phyloP scores from a whole-genome alignment of 1,284 basidiomycete genomes.

The Cystobasidium slooffiae region DNA sequence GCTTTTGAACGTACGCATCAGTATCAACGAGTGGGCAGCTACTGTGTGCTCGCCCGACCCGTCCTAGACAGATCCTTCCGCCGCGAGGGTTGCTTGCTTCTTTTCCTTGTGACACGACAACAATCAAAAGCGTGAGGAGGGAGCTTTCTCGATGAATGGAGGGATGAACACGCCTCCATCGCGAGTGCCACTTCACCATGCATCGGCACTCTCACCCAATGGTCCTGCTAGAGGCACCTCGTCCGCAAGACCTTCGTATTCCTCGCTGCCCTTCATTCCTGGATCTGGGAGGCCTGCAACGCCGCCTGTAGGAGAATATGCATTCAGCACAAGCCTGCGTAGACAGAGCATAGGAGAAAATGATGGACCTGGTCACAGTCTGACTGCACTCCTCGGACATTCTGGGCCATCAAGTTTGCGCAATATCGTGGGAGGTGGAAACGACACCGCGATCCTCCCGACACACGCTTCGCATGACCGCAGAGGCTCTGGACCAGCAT shows the following conservation, averaged over 20 bases:
- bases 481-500: constrained; percentile 16
- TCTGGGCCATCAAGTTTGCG: constrained; percentile 15
- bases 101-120: neutral
- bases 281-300: constrained; percentile 23
- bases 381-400: constrained; percentile 5
- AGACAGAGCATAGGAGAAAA: constrained; percentile 38
- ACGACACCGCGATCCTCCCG: neutral
- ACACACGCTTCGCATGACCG: constrained; percentile 20
- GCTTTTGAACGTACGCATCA: no score
- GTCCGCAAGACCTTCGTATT: constrained; percentile 24
- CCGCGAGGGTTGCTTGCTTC: constrained; percentile 7
- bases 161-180: constrained; percentile 13
- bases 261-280: constrained; percentile 32
- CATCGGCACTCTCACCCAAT: constrained; percentile 10
- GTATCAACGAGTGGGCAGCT: no score
- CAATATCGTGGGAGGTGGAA: constrained; percentile 4
- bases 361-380: constrained; percentile 13
- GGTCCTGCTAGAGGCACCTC: neutral
- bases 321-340: constrained; percentile 43
- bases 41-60: no score
- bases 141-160: constrained; percentile 18
- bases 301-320: constrained; percentile 29
- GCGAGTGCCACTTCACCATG: neutral
- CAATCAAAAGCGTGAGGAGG: neutral
- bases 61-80: neutral